phyloP scores from a whole-genome alignment of 2,329 filamentous ascomycete genomes.

The Penicillium sp. region DNA sequence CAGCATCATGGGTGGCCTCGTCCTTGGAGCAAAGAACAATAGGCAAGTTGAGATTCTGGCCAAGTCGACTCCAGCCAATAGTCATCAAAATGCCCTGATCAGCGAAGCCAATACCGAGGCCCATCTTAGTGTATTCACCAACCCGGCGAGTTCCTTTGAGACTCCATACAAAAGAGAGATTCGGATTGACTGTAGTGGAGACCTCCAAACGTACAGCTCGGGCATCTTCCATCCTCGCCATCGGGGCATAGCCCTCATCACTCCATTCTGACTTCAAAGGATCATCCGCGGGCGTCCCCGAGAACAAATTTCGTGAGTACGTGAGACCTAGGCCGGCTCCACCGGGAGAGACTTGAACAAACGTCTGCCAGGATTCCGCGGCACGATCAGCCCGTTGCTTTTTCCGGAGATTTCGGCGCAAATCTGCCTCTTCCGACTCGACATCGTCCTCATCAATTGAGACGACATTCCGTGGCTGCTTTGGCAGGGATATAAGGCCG shows the following conservation, averaged over 20 bases:
- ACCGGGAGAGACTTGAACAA: conserved; percentile 31
- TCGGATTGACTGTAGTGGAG: conserved; percentile 25
- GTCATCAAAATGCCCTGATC: conserved; percentile 40
- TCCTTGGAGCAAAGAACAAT: conserved; percentile 40
- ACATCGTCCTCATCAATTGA: conserved; percentile 30
- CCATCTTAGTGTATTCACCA: conserved; percentile 41
- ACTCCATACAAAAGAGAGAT: conserved; percentile 36
- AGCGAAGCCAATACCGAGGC: conserved; percentile 42
- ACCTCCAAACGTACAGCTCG: conserved; percentile 41
- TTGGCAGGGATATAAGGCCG: conserved; percentile 34
- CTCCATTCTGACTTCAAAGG: conserved; percentile 43
- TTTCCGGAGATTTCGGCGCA: conserved; percentile 11
- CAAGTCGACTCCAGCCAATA: conserved; percentile 43
- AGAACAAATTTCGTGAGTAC: conserved; percentile 43
- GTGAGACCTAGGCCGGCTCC: conserved; percentile 32
- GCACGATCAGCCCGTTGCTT: conserved; percentile 23
- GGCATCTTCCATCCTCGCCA: conserved; percentile 29
- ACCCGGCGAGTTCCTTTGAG: conserved; percentile 40
- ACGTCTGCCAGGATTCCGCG: conserved; percentile 38
- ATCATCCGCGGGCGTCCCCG: conserved; percentile 34
- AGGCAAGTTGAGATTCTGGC: conserved; percentile 43
- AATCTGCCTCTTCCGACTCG: conserved; percentile 23
- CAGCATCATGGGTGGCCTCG: conserved; percentile 36
- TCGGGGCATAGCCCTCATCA: conserved; percentile 40
- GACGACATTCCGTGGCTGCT: conserved; percentile 13